Percentiles rank a stretch among this genome's conserved stretches.
These are phyloP conservation scores for Russula virescens DNA, from an alignment of 768 basidiomycete genomes.

Conservation along the genomic window DNA sequence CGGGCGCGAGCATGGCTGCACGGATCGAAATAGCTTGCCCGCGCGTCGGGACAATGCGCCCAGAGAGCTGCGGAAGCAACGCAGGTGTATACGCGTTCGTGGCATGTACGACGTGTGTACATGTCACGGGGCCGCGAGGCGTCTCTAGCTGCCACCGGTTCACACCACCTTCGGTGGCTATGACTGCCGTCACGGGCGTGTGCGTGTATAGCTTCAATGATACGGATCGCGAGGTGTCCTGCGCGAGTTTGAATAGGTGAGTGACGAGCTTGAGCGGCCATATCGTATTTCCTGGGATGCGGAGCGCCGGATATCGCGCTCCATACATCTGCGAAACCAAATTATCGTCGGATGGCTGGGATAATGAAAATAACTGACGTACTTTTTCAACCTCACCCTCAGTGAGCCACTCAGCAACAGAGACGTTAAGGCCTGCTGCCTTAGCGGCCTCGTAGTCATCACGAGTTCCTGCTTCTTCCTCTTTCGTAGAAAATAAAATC, in stretches of 20 bases:
- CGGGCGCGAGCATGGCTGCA: conserved; percentile 35
- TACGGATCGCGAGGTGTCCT: conserved; percentile 30
- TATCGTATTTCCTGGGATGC: conserved; percentile 54
- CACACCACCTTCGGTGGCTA: conserved; percentile 28
- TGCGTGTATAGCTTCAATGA: conserved; percentile 60
- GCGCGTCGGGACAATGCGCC: conserved; percentile 63
- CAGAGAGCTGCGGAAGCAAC: conserved; percentile 64
- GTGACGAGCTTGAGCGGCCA: conserved; percentile 83
- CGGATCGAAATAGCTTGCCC: conserved; percentile 56
- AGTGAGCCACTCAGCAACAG: conserved; percentile 41
- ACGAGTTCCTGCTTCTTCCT: conserved; percentile 36
- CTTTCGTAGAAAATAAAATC: conserved; percentile 42
- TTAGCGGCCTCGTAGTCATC: conserved; percentile 50
- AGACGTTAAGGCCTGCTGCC: conserved; percentile 45
- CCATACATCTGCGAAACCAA: conserved; percentile 35
- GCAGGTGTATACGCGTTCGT: conserved; percentile 81
- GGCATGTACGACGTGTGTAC: conserved; percentile 71
- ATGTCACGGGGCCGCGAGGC: conserved; percentile 55
- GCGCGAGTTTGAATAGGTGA: conserved; percentile 47
- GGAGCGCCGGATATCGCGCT: conserved; percentile 46
- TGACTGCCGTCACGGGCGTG: conserved; percentile 51
- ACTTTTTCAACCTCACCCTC: conserved; percentile 47
- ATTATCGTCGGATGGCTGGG: background rate
- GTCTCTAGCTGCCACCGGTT: conserved; percentile 55
- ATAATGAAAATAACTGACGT: conserved; percentile 10